Base-by-base conservation (phyloP, 1,284 basidiomycete genomes). In the Vanrija pseudolonga region DNA sequence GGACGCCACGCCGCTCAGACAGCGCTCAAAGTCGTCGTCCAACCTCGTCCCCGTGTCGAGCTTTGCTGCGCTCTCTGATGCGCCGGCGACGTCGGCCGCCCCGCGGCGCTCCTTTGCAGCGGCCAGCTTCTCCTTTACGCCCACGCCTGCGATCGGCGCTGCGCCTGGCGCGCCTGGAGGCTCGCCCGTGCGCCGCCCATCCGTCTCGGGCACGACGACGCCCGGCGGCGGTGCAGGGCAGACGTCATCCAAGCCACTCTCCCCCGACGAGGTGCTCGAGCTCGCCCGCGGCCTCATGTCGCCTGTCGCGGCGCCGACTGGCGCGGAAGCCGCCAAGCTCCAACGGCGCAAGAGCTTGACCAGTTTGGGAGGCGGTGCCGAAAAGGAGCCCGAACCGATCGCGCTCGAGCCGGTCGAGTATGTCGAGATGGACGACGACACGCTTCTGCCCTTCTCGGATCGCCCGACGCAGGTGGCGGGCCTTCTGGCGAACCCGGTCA, bases 381-480 rank as follows among this genome's bases (percentile, higher is more conserved):
- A 32, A 9, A 47, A 51, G 3, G 45, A 61, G 24, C 48, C 49
- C 26, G 64, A 64, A 19, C 66, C 68, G 6, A 52, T 68, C 6
- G 73, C 71, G 12, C 63, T 77, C 36, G 75, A 77, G 57, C 73
- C 75, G 0, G 69, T 77, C 49, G 74, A 77, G 48, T 77, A 76
- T 43, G 63, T 71, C 17, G 68, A 75, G 48, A 61, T 77, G 60
- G 69, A 72, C 23, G 65, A 72, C 6, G 70, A 72, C 41, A 63
- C 66, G 5, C 62, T 74, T 14, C 60, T 77, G 18, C 75, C 75
- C 0, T 77, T 69, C 57, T 62, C 73, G 36, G 65, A 75, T 32
- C 66, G 75, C 11, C 64, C 68, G 1, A 26, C 32, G 22, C 72
- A 77, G 49, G 74, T 77, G 18, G 43, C 23, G 2, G 71, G 74